Base-by-base conservation (phyloP, 495 filamentous ascomycete species). In the Trypethelium eluteriae region DNA sequence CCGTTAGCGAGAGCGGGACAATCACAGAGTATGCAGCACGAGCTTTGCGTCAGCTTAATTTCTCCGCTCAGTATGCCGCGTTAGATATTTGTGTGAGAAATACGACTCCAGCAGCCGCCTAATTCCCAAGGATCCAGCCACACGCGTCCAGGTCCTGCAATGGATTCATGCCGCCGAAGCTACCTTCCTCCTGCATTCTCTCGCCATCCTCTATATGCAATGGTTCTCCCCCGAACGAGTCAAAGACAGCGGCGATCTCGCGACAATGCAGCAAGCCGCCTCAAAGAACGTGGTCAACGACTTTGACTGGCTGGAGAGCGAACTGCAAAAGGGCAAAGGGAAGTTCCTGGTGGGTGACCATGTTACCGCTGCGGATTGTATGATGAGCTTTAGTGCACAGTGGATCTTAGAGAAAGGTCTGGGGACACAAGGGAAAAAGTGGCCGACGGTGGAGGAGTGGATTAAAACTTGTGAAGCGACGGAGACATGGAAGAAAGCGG, bases 141-240 rank as follows among this genome's bases (percentile, higher is more conserved):
- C 69, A 18, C 70, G 75, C 11, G 67, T 70, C 49, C 64, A 72
- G 47, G 70, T 74, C 16, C 69, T 69, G n/a, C 69, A 74, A 57
- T 79, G 70, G 66, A 69, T 80, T 50, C 74, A 78, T 66, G 75
- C 76, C 3, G 76, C 78, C 3, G 76, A 80, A 71, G 77, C 69
- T 1, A 76, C 74, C 12, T 75, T 76, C 63, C 67, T 76, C 67
- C 38, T 79, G 38, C 76, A 79, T 59, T 67, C 64, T 14, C 72
- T 80, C 10, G 69, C 76, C 5, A 71, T 77, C 10, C 50, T 75
- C 49, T 79, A 79, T 57, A 67, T 68, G 12, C 74, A 72, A 7
- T 76, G 73, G 70, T 69, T 70, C n/a, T 41, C 66, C 6, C 68
- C 69, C 36, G 44, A 62, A 14, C 32, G 61, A 16, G 66, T 67